A percentile compares a stretch with the other conserved stretches of the same genome.
Evolutionary conservation across 1,139 yeast species (phyloP).

Genomic region (Hansenula anomala): DNA sequence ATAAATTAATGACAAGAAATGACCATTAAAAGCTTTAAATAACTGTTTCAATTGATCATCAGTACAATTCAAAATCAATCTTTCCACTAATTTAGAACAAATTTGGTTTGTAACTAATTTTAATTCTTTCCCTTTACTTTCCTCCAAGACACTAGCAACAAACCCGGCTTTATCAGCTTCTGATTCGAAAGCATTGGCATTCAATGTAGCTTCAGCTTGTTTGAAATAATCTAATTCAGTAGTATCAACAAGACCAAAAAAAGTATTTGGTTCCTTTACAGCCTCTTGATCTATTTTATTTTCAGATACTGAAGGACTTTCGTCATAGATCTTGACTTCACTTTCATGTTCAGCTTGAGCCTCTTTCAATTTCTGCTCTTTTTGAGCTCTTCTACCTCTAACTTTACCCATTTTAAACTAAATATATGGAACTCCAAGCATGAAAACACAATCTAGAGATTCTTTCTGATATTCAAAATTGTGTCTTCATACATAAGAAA

Average conservation of each 20-base stretch:
- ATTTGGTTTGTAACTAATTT: constrained; percentile 92
- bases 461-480: too few species aligned
- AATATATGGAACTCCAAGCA: not conserved
- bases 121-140: constrained; percentile 83
- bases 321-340: constrained; percentile 7
- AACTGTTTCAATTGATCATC: constrained; percentile 61
- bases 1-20: constrained; percentile 69
- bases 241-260: constrained; percentile 83
- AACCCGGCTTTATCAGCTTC: constrained; percentile 73
- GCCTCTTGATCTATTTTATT: not conserved
- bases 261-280: constrained; percentile 36
- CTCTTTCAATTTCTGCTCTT: constrained; percentile 25
- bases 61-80: constrained; percentile 66
- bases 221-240: constrained; percentile 86
- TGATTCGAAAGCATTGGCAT: constrained; percentile 72
- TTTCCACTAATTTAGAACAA: constrained; percentile 87
- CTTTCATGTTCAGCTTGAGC: constrained; percentile 1
- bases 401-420: constrained; percentile 31
- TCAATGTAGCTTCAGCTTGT: constrained; percentile 83
- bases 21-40: constrained; percentile 64
- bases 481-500: not conserved
- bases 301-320: constrained; percentile 5
- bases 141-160: constrained; percentile 75
- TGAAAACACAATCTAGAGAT: too few species aligned
- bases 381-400: constrained; percentile 68